Evolutionary conservation across 768 basidiomycete genomes (phyloP), one percentile per base, ranked within the genome.

Genomic region (Psilocybe cyanescens): DNA sequence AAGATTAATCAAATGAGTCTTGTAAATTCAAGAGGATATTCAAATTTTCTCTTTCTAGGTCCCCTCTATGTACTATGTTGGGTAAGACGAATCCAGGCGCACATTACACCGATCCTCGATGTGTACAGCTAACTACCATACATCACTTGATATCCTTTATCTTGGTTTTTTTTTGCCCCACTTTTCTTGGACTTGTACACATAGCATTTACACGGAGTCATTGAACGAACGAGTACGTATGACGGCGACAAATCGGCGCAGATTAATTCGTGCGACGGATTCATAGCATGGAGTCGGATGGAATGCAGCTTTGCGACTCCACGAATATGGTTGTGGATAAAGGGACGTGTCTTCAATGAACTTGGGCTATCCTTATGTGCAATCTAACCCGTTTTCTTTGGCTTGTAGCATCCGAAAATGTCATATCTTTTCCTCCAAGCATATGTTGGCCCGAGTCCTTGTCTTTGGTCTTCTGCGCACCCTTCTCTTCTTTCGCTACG

Each of bases 331-430:
- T 45, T 47, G 11, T 51, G 51, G 19, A n/a, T 11, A 37, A 28
- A 51, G 37, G 57, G 58, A 58, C 56, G 61, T 46, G 45, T 33
- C 39, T 29, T 58, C 28, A 19, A 17, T 29, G 31, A 48, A 49
- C 24, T 37, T 19, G 37, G 55, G 8, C 30, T 52, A 24, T 62
- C 51, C 49, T 60, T 8, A 47, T 48, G 31, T 59, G 46, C 50
- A 53, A 59, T 54, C 46, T 28, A 66, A 52, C 67, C 60, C 57
- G 54, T 51, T 69, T 67, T 61, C 50, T 68, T 24, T 24, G 24
- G 24, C 24, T 24, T 24, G 47, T 58, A 57, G 16, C 57, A 47
- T 48, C 58, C 61, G 68, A 67, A 64, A 39, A 51, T 55, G 39
- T 29, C 35, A 46, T 44, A 17, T 51, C 11, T 33, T 46, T 35